Evolutionary conservation across 169 alveolate genomes (phyloP), one percentile per base, ranked within the genome.

Genomic region (Plasmodium gonderi): DNA sequence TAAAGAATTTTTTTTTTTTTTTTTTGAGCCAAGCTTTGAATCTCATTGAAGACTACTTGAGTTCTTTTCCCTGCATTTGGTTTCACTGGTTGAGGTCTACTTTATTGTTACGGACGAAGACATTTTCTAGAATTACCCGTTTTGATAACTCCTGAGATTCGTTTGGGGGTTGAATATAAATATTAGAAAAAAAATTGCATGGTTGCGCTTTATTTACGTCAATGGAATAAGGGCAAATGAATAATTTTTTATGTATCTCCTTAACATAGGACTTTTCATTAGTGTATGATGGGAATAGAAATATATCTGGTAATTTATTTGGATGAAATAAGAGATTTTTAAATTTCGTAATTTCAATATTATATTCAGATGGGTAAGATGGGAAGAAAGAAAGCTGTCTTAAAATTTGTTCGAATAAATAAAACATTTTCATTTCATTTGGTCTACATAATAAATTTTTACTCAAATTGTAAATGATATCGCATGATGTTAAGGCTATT

Each of bases 401-500:
- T 64, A 89, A 40, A 8, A 89, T 89, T 49, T 89, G 94, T 69
- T 89, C 94, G 42, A 75, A 77, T 76, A 89, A 89, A 49, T 77
- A 89, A 77, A 89, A 89, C 12, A 31, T 12, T 14, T 89, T 89
- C 78, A 77, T 54, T 89, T 89, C 94, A 67, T 72, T 76, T 8
- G 94, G 94, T 77, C 90, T 89, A 49, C 94, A 89, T 40, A 89
- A 40, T 65, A 89, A 60, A 40, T 89, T 89, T 77, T 45, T 76
- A 17, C 51, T 77, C 80, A 89, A 77, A 31, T 89, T 77, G 72
- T 65, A 89, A 51, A 89, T 64, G 49, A 89, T 49, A 65, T 89
- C 94, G 47, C 94, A 89, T 64, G 94, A 89, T 60, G 94, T 89
- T 77, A 89, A 65, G 80, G 94, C 94, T 20, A 89, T 89, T 68